These are phyloP conservation scores for Coniferiporia sulphurascens DNA, from an alignment of 1,284 basidiomycete genomes.

Conservation along the genomic window DNA sequence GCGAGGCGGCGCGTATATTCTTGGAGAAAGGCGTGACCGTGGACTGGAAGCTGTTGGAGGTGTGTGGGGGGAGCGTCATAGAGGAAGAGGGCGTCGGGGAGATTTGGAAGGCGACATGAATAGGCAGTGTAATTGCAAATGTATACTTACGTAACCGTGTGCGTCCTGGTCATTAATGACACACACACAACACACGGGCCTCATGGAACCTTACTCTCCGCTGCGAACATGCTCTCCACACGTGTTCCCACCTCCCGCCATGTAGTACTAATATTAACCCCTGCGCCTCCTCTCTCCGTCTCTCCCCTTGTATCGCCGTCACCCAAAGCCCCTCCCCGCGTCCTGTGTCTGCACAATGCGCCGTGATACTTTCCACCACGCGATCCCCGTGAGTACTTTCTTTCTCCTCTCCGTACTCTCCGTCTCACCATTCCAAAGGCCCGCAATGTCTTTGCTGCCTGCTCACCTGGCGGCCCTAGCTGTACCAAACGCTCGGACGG, in stretches of 20 bases:
- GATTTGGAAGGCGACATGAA: slow-evolving; percentile 14
- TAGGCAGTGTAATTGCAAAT: background rate
- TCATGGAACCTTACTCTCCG: slow-evolving; percentile 1
- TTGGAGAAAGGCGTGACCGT: slow-evolving; percentile 69
- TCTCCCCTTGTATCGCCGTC: background rate
- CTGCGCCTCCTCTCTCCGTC: background rate
- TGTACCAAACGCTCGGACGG: slow-evolving; percentile 5
- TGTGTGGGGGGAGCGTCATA: slow-evolving; percentile 51
- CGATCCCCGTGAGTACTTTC: slow-evolving; percentile 8
- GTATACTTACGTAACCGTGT: too few species aligned
- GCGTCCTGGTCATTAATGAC: background rate
- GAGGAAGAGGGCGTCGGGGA: slow-evolving; percentile 14
- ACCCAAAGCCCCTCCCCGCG: background rate
- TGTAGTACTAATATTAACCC: slow-evolving; percentile 6
- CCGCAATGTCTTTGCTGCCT: background rate
- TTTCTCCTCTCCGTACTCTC: background rate
- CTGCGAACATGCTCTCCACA: slow-evolving; percentile 14
- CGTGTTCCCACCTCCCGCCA: slow-evolving; percentile 5
- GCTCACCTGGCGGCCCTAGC: slow-evolving; percentile 9
- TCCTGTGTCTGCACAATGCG: slow-evolving; percentile 8
- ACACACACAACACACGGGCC: slow-evolving; percentile 6
- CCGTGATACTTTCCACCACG: slow-evolving; percentile 12
- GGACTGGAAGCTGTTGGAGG: slow-evolving; percentile 72
- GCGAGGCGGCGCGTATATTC: slow-evolving; percentile 77
- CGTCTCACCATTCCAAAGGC: background rate